These are phyloP conservation scores for Kwoniella bestiolae DNA, from an alignment of 768 basidiomycete genomes.

Conservation along the genomic window DNA sequence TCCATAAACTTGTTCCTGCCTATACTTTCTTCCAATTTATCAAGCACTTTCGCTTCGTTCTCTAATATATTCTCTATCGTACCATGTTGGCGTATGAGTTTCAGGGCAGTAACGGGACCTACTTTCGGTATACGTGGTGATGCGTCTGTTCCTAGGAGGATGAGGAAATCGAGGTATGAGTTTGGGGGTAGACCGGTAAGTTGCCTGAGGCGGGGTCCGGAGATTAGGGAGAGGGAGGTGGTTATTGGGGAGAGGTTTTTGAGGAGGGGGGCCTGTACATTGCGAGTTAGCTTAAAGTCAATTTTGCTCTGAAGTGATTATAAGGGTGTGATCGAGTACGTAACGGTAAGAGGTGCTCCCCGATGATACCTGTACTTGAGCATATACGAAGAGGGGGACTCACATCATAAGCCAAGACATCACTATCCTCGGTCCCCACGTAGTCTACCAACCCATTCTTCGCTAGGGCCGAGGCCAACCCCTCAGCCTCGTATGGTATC, in stretches of 20 bases:
- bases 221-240: constrained; percentile 68
- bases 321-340: too few species aligned
- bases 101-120: constrained; percentile 76
- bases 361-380: too few species aligned
- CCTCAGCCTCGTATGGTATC: constrained; percentile 81
- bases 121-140: constrained; percentile 80
- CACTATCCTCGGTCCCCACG: constrained; percentile 80
- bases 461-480: constrained; percentile 77
- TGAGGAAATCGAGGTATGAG: constrained; percentile 78
- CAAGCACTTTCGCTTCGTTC: constrained; percentile 27
- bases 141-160: constrained; percentile 89
- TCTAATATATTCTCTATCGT: constrained; percentile 73
- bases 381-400: too few species aligned
- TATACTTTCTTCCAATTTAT: constrained; percentile 13
- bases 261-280: constrained; percentile 70
- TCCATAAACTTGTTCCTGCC: constrained; percentile 35
- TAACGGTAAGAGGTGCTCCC: too few species aligned
- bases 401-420: constrained; percentile 48
- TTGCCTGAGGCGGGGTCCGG: constrained; percentile 67
- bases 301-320: too few species aligned
- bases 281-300: not conserved
- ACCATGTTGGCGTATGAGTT: constrained; percentile 73
- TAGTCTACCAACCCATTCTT: constrained; percentile 77
- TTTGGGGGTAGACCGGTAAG: constrained; percentile 65
- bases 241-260: constrained; percentile 71